These are phyloP conservation scores for Aspergillus tanneri DNA, from an alignment of 2,329 filamentous ascomycete species.

Conservation along the genomic window DNA sequence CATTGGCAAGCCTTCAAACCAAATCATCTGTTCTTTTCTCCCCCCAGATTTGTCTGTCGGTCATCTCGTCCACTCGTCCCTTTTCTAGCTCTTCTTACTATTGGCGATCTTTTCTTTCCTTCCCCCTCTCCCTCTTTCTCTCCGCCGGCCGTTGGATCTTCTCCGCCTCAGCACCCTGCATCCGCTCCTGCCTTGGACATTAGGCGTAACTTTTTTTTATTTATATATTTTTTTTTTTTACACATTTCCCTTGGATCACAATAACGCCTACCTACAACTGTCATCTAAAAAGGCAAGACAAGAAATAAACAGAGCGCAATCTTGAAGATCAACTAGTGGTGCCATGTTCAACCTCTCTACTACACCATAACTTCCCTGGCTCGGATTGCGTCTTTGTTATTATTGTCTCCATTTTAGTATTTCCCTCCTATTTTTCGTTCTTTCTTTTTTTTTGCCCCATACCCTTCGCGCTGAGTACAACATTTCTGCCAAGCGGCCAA, in stretches of 20 bases:
- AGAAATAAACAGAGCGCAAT: conserved; percentile 5
- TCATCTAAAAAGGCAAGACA: neutral
- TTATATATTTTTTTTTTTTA: neutral
- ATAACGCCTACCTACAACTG: neutral
- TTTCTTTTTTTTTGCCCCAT: conserved; percentile 8
- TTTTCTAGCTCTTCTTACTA: neutral
- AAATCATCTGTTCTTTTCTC: conserved; percentile 1
- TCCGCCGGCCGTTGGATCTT: conserved; percentile 25
- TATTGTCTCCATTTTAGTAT: conserved; percentile 5
- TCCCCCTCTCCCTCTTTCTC: conserved; percentile 13
- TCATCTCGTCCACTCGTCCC: too few relatives aligned
- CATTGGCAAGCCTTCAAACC: neutral
- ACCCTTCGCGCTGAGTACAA: conserved; percentile 16
- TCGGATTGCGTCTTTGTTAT: conserved; percentile 17
- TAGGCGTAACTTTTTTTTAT: conserved; percentile 4
- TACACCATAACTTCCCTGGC: conserved; percentile 19
- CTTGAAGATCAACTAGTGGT: conserved; percentile 19
- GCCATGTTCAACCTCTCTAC: conserved; percentile 23
- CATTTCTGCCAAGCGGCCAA: conserved; percentile 31
- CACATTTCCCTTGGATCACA: neutral
- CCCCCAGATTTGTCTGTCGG: conserved; percentile 16
- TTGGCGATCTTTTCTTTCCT: conserved; percentile 8
- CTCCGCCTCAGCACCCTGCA: conserved; percentile 23
- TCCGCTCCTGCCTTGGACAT: conserved; percentile 17
- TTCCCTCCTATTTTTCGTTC: neutral